Evolutionary conservation across 345 rosid genomes (phyloP), one percentile per base, ranked within the genome.

Genomic region (Citrus mangshanensis): DNA sequence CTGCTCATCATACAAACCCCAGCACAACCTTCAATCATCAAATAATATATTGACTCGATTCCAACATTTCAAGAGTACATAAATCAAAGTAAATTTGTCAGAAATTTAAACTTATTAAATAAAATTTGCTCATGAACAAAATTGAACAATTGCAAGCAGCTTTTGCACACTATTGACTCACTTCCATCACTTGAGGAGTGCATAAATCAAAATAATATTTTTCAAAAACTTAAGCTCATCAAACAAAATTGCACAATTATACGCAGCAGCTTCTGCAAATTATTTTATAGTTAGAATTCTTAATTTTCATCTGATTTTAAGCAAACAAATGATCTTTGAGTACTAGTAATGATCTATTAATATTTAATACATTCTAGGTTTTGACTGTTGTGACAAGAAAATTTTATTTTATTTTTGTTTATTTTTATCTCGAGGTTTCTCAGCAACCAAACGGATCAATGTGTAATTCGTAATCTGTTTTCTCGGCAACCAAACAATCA

Each of bases 1-100:
- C 54, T 87, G 79, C 79, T 95, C 97, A 95, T 95, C 86, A 95
- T 92, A 81, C 98, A 95, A 75, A 89, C 91, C 76, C 98, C 99
- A 6, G 82, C 88, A 18, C 61, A 40, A 68, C 80, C 91, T 84
- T 85, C 82, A 77, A 68, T 9, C 6, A 68, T 2, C 9, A 65
- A 24, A 38, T n/a, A 66, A 37, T 32, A 28, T 32, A 22, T 19
- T 9, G 22, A 7, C 72, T 76, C 27, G 38, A 40, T 54, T 54
- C 18, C 51, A 46, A 12, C 18, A 13, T 46, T 46, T 46, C 51
- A 46, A 46, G 18, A 46, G 51, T 46, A 3, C 18, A 46, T 46
- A 46, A 40, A 42, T 42, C 16, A 12, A 46, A 46, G 51, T 46
- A 12, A 12, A 46, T 46, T 46, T 46, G 14, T 46, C 51, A 13